Conservation (phyloP, 129 eudicot species). For the Calendula officinalis region DNA sequence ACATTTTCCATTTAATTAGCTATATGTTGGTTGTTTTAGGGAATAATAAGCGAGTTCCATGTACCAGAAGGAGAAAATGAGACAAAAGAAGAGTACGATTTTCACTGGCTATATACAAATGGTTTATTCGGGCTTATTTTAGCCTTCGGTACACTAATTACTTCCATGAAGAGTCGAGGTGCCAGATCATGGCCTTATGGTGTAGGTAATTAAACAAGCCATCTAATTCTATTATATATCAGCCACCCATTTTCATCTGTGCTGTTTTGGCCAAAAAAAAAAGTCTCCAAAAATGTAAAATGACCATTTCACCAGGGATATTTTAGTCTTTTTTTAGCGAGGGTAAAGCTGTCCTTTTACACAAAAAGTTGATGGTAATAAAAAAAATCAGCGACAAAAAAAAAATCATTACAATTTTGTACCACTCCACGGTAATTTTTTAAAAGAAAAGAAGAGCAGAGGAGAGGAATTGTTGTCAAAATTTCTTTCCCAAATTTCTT, state of each 20-base stretch:
- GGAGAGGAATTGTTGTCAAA: no score
- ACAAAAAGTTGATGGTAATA: no score
- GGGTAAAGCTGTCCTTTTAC: no score
- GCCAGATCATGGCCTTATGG: slow-evolving; percentile 94
- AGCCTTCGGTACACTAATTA: slow-evolving; percentile 57
- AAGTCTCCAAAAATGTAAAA: neutral
- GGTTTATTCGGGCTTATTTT: slow-evolving; percentile 64
- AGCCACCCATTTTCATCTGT: slow-evolving; percentile 2
- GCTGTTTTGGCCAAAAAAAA: neutral
- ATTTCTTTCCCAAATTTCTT: no score
- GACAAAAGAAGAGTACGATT: slow-evolving; percentile 42
- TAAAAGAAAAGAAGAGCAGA: no score
- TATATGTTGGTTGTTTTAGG: slow-evolving; percentile 46
- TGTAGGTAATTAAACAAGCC: slow-evolving; percentile 41
- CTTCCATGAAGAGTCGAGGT: slow-evolving; percentile 60
- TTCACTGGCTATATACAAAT: slow-evolving; percentile 66
- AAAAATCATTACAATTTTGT: no score
- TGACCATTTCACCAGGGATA: neutral
- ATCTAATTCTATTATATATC: slow-evolving; percentile 1
- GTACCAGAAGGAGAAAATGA: slow-evolving; percentile 54
- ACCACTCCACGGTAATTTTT: no score
- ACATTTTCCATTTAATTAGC: neutral
- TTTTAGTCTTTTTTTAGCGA: neutral
- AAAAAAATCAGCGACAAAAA: no score
- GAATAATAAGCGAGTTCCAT: slow-evolving; percentile 72